Conservation (phyloP, 163 green algal species). For the Scenedesmus sp. region DNA sequence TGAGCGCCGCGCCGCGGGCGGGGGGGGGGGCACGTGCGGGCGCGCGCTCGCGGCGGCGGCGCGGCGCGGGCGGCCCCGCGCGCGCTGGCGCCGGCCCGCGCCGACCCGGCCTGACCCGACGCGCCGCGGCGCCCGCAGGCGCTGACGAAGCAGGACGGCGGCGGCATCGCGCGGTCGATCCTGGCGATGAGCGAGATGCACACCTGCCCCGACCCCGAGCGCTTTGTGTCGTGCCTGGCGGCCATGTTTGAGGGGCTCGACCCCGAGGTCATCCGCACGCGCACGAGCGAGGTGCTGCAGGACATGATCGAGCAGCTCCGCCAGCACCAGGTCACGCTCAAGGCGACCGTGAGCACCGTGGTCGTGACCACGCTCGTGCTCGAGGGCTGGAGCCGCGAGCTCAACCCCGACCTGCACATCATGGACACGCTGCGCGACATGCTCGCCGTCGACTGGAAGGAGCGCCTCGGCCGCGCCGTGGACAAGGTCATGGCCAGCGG, state of each 20-base stretch:
- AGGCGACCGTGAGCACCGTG: constrained; percentile 83
- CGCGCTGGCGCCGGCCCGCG: too few relatives aligned
- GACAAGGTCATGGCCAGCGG: constrained; percentile 55
- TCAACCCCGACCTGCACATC: constrained; percentile 87
- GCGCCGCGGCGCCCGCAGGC: too few relatives aligned
- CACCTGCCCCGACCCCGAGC: constrained; percentile 66
- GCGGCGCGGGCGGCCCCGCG: too few relatives aligned
- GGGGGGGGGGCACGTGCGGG: background rate
- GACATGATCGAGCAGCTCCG: constrained; percentile 87
- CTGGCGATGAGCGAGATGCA: constrained; percentile 58
- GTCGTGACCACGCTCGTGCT: constrained; percentile 96
- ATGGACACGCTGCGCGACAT: constrained; percentile 77
- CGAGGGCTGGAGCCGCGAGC: constrained; percentile 92
- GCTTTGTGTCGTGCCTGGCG: constrained; percentile 76
- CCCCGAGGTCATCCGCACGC: constrained; percentile 69
- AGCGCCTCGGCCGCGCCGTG: constrained; percentile 61
- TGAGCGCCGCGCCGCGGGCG: constrained; percentile 6
- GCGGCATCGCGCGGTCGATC: constrained; percentile 64
- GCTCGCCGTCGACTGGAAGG: constrained; percentile 61
- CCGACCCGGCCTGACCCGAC: too few relatives aligned
- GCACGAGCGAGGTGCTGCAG: constrained; percentile 84
- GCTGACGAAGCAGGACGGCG: constrained; percentile 76
- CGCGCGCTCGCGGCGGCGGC: too few relatives aligned
- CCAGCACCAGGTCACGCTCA: constrained; percentile 86
- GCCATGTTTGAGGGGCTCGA: constrained; percentile 81